Evolutionary conservation across 768 basidiomycete genomes (phyloP), one percentile per base, ranked within the genome.

Genomic region (Podaxis sp.): DNA sequence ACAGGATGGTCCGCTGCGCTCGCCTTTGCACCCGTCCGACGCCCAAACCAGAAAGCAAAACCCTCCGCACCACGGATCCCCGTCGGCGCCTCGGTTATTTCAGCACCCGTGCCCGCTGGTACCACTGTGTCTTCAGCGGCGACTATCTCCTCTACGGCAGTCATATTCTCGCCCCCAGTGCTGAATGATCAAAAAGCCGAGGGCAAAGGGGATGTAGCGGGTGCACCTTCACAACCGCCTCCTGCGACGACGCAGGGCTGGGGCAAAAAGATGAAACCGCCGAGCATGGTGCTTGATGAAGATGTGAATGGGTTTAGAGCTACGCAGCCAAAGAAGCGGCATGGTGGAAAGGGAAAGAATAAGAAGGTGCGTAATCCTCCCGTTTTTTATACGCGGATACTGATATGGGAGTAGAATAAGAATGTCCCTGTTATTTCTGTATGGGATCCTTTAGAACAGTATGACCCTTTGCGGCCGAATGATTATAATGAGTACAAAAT

Each of bases 1-100:
- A 67, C 82, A 93, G 92, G 87, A 75, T 95, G 93, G 92, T 95
- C 93, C 68, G 89, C 93, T 65, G 85, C 92, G 13, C 89, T 95
- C 67, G 93, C 92, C 17, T 95, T 95, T 69, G 93, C 93, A 8
- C 93, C 93, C 51, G 81, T 92, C 58, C 86, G 92, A 57, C 82
- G 92, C 67, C 79, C 74, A 63, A 76, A 77, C 26, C 78, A 77
- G 65, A 94, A 92, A 70, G 63, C 83, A 40, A 93, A 92, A 72
- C 73, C 79, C 1, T 65, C 78, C 1, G 75, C 77, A 9, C 73
- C 77, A 2, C 80, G 88, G 15, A 74, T 88, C 4, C 88, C 90
- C 12, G 81, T 85, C 0, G 90, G 87, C 28, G 89, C 87, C 8
- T 80, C 85, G 3, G 76, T 89, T 9, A 72, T 85, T n/a, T 67